Conservation (phyloP, 78 protist genomes). For the Guillardia theta region DNA sequence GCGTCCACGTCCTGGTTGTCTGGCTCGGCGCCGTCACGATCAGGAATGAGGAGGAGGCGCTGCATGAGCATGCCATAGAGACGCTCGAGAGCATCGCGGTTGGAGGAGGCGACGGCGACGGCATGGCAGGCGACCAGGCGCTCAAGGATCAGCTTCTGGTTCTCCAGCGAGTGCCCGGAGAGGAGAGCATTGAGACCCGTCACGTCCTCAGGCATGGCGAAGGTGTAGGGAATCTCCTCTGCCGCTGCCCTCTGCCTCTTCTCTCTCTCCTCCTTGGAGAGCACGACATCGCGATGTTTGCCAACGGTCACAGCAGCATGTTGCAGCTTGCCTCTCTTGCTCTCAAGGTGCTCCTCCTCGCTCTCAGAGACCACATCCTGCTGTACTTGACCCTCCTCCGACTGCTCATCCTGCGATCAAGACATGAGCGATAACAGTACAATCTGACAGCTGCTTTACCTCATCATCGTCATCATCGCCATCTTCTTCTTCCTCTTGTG, state of each 20-base stretch:
- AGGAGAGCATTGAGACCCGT: neutral
- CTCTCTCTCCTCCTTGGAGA: neutral
- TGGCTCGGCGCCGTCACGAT: neutral
- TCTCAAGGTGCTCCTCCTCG: too few relatives aligned
- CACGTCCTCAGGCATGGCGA: neutral
- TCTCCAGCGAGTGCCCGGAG: neutral
- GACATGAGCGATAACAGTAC: too few relatives aligned
- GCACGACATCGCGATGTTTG: neutral
- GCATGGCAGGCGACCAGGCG: neutral
- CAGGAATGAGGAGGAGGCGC: neutral
- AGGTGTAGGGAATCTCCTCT: conserved; percentile 14
- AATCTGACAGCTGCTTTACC: neutral
- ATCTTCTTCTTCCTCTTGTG: neutral
- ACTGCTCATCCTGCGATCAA: neutral
- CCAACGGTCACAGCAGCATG: too few relatives aligned
- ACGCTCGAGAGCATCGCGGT: neutral
- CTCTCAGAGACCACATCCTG: too few relatives aligned
- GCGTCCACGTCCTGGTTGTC: neutral
- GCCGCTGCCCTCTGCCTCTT: neutral
- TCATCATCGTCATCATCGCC: neutral
- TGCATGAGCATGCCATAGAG: neutral
- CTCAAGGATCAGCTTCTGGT: neutral
- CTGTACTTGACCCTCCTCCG: too few relatives aligned
- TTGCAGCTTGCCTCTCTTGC: too few relatives aligned
- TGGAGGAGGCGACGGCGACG: neutral